Evolutionary conservation across 2,329 filamentous ascomycete species (phyloP).

Genomic region (Exserohilum rostratum): DNA sequence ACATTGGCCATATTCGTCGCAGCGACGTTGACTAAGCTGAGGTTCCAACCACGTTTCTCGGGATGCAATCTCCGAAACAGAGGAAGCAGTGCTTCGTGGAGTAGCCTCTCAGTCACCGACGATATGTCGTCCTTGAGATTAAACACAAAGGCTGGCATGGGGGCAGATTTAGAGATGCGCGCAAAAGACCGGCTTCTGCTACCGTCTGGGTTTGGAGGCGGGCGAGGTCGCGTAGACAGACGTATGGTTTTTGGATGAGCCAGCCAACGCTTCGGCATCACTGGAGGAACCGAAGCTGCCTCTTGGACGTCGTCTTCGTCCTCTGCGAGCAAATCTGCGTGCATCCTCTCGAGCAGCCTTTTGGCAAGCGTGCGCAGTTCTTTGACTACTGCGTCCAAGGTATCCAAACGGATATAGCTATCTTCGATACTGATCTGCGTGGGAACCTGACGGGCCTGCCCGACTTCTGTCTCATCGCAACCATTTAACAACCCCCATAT

Average conservation of each 20-base stretch:
- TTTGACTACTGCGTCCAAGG: constrained; percentile 65
- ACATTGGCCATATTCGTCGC: constrained; percentile 77
- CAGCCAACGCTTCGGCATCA: constrained; percentile 64
- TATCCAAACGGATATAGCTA: constrained; percentile 77
- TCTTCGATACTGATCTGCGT: constrained; percentile 95
- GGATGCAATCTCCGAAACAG: constrained; percentile 78
- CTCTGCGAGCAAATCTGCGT: constrained; percentile 70
- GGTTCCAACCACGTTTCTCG: constrained; percentile 73
- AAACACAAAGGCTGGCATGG: constrained; percentile 77
- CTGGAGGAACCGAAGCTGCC: background rate
- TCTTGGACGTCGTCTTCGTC: constrained; percentile 48
- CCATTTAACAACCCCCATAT: constrained; percentile 84
- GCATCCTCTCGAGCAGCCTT: constrained; percentile 79
- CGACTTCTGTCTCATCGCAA: constrained; percentile 76
- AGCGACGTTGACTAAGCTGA: constrained; percentile 85
- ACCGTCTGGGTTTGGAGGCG: constrained; percentile 59
- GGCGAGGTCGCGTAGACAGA: constrained; percentile 73
- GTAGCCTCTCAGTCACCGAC: constrained; percentile 69
- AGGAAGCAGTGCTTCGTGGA: constrained; percentile 69
- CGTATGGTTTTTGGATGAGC: constrained; percentile 82
- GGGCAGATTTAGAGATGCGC: constrained; percentile 75
- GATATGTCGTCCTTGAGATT: constrained; percentile 64
- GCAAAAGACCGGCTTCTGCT: constrained; percentile 65
- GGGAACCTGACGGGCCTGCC: constrained; percentile 72
- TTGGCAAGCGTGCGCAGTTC: constrained; percentile 72